A percentile compares a stretch with the other conserved stretches of the same genome.
Evolutionary conservation across 306 rosid genomes (phyloP).

Genomic region (Lagenaria siceraria): DNA sequence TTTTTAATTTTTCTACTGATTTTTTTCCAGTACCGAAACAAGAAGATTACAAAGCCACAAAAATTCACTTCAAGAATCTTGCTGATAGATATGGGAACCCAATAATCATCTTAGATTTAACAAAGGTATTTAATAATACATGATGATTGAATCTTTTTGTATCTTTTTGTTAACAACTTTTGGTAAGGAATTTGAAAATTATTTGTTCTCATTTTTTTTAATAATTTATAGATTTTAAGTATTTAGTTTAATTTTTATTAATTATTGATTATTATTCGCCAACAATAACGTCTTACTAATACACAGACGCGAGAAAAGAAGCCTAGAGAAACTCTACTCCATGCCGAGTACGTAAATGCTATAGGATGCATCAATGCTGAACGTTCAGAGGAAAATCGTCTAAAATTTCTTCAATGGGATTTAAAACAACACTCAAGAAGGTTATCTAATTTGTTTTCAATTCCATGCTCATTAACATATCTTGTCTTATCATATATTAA

Average conservation of each 20-base stretch:
- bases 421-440: conserved; percentile 61
- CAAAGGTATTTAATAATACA: conserved; percentile 42
- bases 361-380: conserved; percentile 49
- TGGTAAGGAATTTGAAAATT: background rate
- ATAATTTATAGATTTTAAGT: too few relatives aligned
- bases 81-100: conserved; percentile 78
- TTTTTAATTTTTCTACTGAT: background rate
- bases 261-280: too few relatives aligned
- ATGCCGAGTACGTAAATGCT: conserved; percentile 68
- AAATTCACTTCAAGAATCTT: conserved; percentile 89
- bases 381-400: conserved; percentile 30
- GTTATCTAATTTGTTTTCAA: conserved; percentile 28
- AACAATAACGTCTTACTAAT: background rate
- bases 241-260: too few relatives aligned
- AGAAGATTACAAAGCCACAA: conserved; percentile 64
- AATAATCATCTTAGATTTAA: conserved; percentile 72
- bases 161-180: background rate
- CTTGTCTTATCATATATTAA: background rate
- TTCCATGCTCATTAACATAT: background rate
- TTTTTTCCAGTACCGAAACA: conserved; percentile 48
- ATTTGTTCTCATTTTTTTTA: too few relatives aligned
- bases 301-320: conserved; percentile 65
- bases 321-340: conserved; percentile 84
- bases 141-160: background rate
- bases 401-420: conserved; percentile 87